Base-by-base conservation (phyloP, 176 grass and related monocot species). In the Avena insularis region DNA sequence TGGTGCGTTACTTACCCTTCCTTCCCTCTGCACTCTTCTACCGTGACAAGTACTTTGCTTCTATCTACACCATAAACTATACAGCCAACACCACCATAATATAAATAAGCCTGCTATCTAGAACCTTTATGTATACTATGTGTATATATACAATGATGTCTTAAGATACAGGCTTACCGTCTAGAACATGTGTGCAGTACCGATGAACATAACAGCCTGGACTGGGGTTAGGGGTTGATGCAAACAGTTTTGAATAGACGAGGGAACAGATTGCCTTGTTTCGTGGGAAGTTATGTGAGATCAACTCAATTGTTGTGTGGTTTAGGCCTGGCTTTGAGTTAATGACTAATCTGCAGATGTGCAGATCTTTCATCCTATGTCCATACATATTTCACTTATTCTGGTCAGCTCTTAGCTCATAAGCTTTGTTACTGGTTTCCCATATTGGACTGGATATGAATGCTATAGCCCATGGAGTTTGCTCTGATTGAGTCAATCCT, bases 1-100 rank as follows among this genome's bases (percentile, higher is more conserved):
- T 98, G 96, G 93, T 98, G 86, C 61, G 71, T 75, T 8, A 9
- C 63, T 62, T 14, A 12, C 11, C 65, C 59, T 85, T 78, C 49
- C 47, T 43, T 87, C 79, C 38, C 38, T 40, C 38, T 43, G 53
- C 15, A 6, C 21, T 11, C 61, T 25, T 58, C 56, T 58, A 58
- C 19, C 7, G 19, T 58, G 17, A 58, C 19, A 8, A 19, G 1
- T 58, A 12, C 9, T 19, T 17, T 56, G 53, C 53, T 56, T 19
- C 53, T 27, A 5, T 63, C 61, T 4, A 29, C 61, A 23, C 59
- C n/a, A 62, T 12, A 25, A 10, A 25, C 3, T 10, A 62, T 62
- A 27, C 8, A 4, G 12, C 51, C 51, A 54, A 54, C 51, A 5
- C 13, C 12, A 54, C 12, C 51, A 54, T 54, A 54, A 54, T 15